phyloP scores from a whole-genome alignment of 352 stramenopile species.

The Pythium oligandrum region DNA sequence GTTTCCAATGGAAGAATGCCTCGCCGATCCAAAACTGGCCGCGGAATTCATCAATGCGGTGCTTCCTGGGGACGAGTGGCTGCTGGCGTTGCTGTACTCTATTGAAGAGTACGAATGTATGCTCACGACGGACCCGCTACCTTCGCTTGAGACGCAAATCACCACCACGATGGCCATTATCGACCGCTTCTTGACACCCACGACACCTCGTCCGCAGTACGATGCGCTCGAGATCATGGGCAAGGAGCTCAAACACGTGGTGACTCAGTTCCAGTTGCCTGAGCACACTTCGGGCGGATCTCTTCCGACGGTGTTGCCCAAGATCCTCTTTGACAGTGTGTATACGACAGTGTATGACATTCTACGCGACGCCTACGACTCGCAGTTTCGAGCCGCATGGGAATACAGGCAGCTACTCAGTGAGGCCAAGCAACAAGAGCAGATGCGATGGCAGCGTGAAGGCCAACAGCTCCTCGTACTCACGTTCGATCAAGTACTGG shows the following conservation, averaged over 20 bases:
- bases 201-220: neutral
- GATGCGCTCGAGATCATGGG: constrained; percentile 7
- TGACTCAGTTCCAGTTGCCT: constrained; percentile 13
- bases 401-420: constrained; percentile 24
- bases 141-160: constrained; percentile 18
- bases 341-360: constrained; percentile 22
- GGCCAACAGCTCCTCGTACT: constrained; percentile 20
- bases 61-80: constrained; percentile 26
- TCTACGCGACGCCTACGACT: constrained; percentile 23
- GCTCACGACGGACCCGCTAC: constrained; percentile 15
- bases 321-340: constrained; percentile 24
- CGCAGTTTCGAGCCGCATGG: constrained; percentile 23
- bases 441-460: constrained; percentile 2
- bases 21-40: constrained; percentile 35
- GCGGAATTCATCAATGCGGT: constrained; percentile 36
- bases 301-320: constrained; percentile 10
- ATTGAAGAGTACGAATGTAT: constrained; percentile 43
- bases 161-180: constrained; percentile 26
- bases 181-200: constrained; percentile 21
- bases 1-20: constrained; percentile 30
- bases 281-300: neutral
- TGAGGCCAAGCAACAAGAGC: constrained; percentile 12
- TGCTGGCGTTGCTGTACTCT: constrained; percentile 33
- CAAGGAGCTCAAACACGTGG: constrained; percentile 3
- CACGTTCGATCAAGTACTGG: constrained; percentile 50